Evolutionary conservation across 441 rosid genomes (phyloP).

Genomic region (Syzygium malaccense): DNA sequence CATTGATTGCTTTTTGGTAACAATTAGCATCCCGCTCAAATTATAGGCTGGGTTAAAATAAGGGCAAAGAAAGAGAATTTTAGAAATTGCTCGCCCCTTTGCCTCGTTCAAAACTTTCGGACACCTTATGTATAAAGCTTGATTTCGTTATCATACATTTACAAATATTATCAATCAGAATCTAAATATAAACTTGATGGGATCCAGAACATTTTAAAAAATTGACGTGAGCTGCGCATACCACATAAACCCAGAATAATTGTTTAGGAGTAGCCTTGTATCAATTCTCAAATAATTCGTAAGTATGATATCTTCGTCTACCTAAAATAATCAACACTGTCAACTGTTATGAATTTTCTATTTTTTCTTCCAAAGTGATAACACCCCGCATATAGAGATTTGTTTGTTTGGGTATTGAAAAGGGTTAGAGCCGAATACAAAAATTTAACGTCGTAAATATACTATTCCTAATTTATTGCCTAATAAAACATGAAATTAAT

Average conservation of each 20-base stretch:
- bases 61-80: background rate
- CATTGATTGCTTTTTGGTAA: background rate
- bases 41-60: background rate
- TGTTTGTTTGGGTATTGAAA: too few relatives aligned
- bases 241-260: background rate
- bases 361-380: background rate
- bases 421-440: too few relatives aligned
- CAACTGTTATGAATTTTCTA: background rate
- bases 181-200: background rate
- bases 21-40: background rate
- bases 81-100: background rate
- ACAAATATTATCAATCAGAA: too few relatives aligned
- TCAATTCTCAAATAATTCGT: background rate
- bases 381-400: background rate
- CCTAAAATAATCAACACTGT: background rate
- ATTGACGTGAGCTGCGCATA: background rate
- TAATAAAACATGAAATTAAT: too few relatives aligned
- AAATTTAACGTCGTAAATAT: too few relatives aligned
- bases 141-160: background rate
- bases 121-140: background rate
- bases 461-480: too few relatives aligned
- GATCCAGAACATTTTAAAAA: background rate
- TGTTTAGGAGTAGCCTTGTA: too few relatives aligned
- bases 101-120: background rate
- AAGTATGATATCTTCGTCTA: too few relatives aligned